phyloP scores from a whole-genome alignment of 2,329 filamentous ascomycete species.

The Aciculosporium take region DNA sequence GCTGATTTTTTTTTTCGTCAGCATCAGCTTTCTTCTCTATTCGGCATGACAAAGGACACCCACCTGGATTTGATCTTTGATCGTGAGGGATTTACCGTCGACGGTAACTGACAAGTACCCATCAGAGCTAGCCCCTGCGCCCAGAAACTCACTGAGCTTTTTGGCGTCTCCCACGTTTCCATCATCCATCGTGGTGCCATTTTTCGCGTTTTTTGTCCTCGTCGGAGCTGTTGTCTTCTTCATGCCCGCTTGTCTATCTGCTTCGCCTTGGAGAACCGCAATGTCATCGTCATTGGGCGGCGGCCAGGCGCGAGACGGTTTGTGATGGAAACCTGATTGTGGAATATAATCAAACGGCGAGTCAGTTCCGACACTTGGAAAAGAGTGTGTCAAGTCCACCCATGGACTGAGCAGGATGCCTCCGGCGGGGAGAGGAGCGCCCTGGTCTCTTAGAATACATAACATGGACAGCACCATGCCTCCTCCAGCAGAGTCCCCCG shows the following conservation, averaged over 20 bases:
- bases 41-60: conserved; percentile 4
- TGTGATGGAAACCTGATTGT: conserved; percentile 73
- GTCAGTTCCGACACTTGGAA: conserved; percentile 69
- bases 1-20: conserved; percentile 26
- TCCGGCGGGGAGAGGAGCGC: conserved; percentile 72
- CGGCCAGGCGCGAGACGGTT: conserved; percentile 82
- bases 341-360: conserved; percentile 79
- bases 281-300: conserved; percentile 72
- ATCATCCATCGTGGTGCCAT: conserved; percentile 21
- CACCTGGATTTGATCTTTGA: conserved; percentile 89
- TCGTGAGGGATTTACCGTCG: conserved; percentile 52
- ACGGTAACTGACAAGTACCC: conserved; percentile 49
- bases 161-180: conserved; percentile 12
- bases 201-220: conserved; percentile 14
- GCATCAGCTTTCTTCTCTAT: background rate
- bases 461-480: conserved; percentile 78
- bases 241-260: conserved; percentile 24
- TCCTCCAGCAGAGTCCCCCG: conserved; percentile 85
- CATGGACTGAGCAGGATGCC: conserved; percentile 86
- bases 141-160: conserved; percentile 11
- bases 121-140: conserved; percentile 14
- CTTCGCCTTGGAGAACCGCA: conserved; percentile 34
- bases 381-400: conserved; percentile 92
- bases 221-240: conserved; percentile 11
- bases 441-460: conserved; percentile 67